Base-by-base conservation (phyloP, 176 grass and related monocot species). In the Raddia guianensis region DNA sequence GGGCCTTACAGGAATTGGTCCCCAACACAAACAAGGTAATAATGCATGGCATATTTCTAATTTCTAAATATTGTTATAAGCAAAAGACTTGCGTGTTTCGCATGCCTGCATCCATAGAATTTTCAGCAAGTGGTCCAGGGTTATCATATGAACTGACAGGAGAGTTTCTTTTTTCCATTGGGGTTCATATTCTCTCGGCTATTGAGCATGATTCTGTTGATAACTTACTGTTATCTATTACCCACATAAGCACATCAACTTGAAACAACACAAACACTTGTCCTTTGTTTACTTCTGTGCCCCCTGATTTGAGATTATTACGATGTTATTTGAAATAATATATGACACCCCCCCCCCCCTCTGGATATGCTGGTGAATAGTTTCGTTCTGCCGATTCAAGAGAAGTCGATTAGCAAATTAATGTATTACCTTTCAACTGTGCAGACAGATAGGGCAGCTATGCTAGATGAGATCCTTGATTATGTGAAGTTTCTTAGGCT, bases 401-500 rank as follows among this genome's bases (percentile, higher is more conserved):
- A 62, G 56, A 27, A 14, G 2, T 49, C 16, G 18, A 72, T 33
- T 47, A 65, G 13, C 4, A 81, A 35, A 1, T 13, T 85, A 46
- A 83, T 87, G 12, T 49, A 56, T 81, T 79, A 14, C 65, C 49
- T 91, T 91, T 53, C 58, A 80, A 57, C 51, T 85, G 16, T 84
- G 72, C 93, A 97, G 93, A 91, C 93, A 77, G 93, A 97, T 70
- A 97, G 80, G 83, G 93, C 93, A 89, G 90, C 90, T 48, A 97
- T 97, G 93, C 86, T 97, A 77, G 93, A 97, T 68, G 93, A 97
- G 77, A 97, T 97, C 73, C 87, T 97, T 75, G 90, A 97, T 78
- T 97, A 97, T 85, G 93, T 97, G 60, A 93, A 91, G 83, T 97
- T 97, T 85, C 87, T 97, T 71, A 93, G 91, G 83, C 90, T 93